Evolutionary conservation across 768 basidiomycete species (phyloP), one percentile per base, ranked within the genome.

Genomic region (Mycena vitilis): DNA sequence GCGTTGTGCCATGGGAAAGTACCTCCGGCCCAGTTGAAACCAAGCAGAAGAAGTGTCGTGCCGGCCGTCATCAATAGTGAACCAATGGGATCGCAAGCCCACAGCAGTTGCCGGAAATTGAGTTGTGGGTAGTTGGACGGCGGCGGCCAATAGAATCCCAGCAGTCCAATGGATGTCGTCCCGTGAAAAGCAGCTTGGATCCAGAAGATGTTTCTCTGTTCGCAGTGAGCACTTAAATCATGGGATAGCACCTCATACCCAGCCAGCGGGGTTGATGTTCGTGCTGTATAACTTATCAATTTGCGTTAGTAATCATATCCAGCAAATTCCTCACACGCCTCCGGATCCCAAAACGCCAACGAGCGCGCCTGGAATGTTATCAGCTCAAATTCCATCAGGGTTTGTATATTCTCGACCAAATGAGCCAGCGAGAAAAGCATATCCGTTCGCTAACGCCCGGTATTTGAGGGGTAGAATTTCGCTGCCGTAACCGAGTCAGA

Each of bases 391-490:
- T 22, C 30, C 4, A 53, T 10, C 23, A 0, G 20, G 42, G 36
- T 44, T 16, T 22, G 20, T 30, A 37, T 51, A 55, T n/a, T 42
- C 11, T 38, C 12, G 25, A 72, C 72, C 72, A 44, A 73, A 67
- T 10, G 72, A 66, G 6, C 72, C 72, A 15, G 68, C 72, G 13
- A 73, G 63, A 55, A 73, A 73, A 2, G 72, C 72, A 45, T 38
- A 70, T n/a, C 72, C 72, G 48, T 73, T 73, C 1, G 72, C 72
- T 20, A 73, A 52, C 1, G 72, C 72, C 15, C 72, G 69, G 45
- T 70, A 73, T 49, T 73, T 73, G 42, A 73, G 63, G 13, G 72
- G 72, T 10, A 73, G 45, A 36, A 73, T 66, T 65, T 73, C 72
- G 5, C 69, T 71, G 5, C 6, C 22, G 47, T 42, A 23, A 25